These are phyloP conservation scores for Avena eriantha DNA, from an alignment of 176 grass and related monocot genomes.

Conservation along the genomic window DNA sequence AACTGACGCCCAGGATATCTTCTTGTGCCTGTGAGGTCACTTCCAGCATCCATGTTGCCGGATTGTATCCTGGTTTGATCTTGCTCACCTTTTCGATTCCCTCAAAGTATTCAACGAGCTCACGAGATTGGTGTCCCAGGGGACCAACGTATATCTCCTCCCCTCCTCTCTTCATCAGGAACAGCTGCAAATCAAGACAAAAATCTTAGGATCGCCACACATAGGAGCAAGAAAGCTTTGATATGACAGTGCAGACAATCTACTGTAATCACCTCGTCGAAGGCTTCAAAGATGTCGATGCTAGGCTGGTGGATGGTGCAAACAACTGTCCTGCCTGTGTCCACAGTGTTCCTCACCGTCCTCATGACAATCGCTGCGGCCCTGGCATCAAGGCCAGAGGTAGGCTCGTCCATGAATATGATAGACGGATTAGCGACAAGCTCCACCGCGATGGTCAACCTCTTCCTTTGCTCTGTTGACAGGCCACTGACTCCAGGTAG, in stretches of 20 bases:
- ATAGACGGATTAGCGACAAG: slow-evolving; percentile 74
- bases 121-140: slow-evolving; percentile 57
- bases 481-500: slow-evolving; percentile 65
- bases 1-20: slow-evolving; percentile 52
- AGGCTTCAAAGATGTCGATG: slow-evolving; percentile 76
- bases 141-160: slow-evolving; percentile 72
- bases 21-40: slow-evolving; percentile 67
- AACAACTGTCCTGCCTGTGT: slow-evolving; percentile 71
- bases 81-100: slow-evolving; percentile 61
- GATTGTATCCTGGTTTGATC: slow-evolving; percentile 70
- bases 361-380: slow-evolving; percentile 76
- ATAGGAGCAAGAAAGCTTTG: not conserved
- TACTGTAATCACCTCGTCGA: slow-evolving; percentile 53
- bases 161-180: slow-evolving; percentile 74
- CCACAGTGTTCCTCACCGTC: slow-evolving; percentile 65
- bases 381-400: slow-evolving; percentile 72
- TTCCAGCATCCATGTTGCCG: slow-evolving; percentile 80
- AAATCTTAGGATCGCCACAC: slow-evolving; percentile 1
- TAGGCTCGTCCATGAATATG: slow-evolving; percentile 84
- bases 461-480: slow-evolving; percentile 69
- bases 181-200: slow-evolving; percentile 43
- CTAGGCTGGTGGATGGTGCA: slow-evolving; percentile 77
- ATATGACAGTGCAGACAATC: not conserved
- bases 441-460: slow-evolving; percentile 66
- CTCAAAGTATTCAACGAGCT: slow-evolving; percentile 68